Conservation (phyloP, 805 yeast genomes). For the Candida orba region DNA sequence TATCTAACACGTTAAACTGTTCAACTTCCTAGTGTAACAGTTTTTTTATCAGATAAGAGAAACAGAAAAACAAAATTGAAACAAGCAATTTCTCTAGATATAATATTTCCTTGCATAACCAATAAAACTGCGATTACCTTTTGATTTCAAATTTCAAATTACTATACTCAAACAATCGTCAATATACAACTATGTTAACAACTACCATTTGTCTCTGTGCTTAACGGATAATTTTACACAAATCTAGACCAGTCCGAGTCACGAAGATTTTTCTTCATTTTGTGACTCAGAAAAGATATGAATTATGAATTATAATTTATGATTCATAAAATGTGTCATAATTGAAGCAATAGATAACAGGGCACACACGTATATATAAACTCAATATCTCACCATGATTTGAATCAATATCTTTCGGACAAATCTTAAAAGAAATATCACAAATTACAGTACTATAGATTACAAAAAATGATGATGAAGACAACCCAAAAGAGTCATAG, state of each 20-base stretch:
- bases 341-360: background rate
- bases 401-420: no score
- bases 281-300: background rate
- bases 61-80: background rate
- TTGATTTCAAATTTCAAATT: no score
- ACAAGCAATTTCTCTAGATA: background rate
- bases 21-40: no score
- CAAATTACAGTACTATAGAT: background rate
- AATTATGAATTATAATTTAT: background rate
- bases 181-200: no score
- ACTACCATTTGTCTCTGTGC: no score
- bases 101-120: background rate
- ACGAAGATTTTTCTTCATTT: background rate
- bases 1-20: no score
- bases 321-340: background rate
- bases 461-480: background rate
- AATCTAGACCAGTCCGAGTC: no score
- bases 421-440: no score
- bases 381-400: no score
- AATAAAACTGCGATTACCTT: no score
- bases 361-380: background rate
- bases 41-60: background rate
- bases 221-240: no score
- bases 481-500: conserved; percentile 1
- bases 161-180: no score